phyloP scores from a whole-genome alignment of 495 filamentous ascomycete species.

The Penicillium coffeae region DNA sequence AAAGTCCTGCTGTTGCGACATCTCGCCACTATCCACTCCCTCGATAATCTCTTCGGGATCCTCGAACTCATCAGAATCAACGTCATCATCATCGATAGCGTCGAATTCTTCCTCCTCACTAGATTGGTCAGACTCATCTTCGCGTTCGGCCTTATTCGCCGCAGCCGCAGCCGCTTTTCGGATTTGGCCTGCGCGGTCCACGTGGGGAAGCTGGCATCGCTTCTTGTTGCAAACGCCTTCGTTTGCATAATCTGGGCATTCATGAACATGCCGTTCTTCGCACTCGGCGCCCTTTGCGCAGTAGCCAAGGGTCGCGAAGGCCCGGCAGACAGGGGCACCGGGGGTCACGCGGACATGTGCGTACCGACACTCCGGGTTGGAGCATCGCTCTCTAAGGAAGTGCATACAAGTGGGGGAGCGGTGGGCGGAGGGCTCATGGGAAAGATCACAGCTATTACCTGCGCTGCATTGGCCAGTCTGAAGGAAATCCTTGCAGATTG shows the following conservation, averaged over 20 bases:
- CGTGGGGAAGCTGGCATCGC: constrained; percentile 80
- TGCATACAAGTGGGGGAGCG: constrained; percentile 85
- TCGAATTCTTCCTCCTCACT: constrained; percentile 79
- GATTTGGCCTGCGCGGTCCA: constrained; percentile 76
- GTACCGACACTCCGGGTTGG: constrained; percentile 85
- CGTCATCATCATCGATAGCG: constrained; percentile 75
- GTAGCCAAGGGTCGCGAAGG: constrained; percentile 84
- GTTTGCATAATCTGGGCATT: constrained; percentile 95
- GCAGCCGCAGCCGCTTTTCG: constrained; percentile 49
- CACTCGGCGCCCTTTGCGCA: constrained; percentile 81
- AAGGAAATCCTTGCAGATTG: constrained; percentile 85
- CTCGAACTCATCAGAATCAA: constrained; percentile 83
- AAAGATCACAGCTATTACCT: constrained; percentile 85
- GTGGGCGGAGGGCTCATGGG: constrained; percentile 83
- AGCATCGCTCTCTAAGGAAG: constrained; percentile 87
- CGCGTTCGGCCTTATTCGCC: constrained; percentile 43
- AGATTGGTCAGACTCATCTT: constrained; percentile 71
- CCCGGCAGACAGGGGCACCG: constrained; percentile 74
- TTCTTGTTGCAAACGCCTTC: constrained; percentile 76
- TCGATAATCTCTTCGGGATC: constrained; percentile 52
- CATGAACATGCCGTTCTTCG: constrained; percentile 76
- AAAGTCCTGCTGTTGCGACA: constrained; percentile 66
- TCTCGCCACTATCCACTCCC: constrained; percentile 46
- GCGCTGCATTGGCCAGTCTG: constrained; percentile 72
- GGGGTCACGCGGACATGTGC: constrained; percentile 80